Base-by-base conservation (phyloP, 2,329 filamentous ascomycete species). In the Rhinocladiella mackenziei region DNA sequence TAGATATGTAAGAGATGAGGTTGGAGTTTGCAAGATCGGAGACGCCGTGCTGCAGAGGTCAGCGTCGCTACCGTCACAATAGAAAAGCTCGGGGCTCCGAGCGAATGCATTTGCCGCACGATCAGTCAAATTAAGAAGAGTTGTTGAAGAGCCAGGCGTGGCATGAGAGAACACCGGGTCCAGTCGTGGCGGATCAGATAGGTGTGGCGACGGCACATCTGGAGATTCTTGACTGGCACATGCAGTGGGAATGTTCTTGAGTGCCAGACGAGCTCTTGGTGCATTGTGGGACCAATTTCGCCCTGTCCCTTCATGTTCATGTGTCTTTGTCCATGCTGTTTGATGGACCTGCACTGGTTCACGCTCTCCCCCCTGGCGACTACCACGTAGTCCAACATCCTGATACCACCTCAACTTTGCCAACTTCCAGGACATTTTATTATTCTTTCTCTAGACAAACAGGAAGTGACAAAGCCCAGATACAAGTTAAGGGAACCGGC, bases 391-490 rank as follows among this genome's bases (percentile, higher is more conserved):
- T 9, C 51, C 51, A 9, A 48, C 38, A 32, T 48, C 48, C 20
- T 53, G 48, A 39, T 48, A 48, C 51, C 51, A 53, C 35, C 51
- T 44, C 33, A 53, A 23, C 23, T 53, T 48, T 17, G 48, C 51
- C 17, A 53, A 23, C 35, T 53, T 53, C 51, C 51, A 53, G 14
- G 51, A 50, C 51, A 53, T 53, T 3, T 7, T 31, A 26, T 26
- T 26, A 11, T 11, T 7, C 7, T 26, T 26, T 17, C 13, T 5
- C 26, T 7, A 25, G n/a, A n/a, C n/a, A n/a, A n/a, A n/a, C n/a
- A n/a, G n/a, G n/a, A n/a, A n/a, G n/a, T n/a, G n/a, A n/a, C n/a
- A n/a, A n/a, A n/a, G n/a, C n/a, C n/a, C n/a, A n/a, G n/a, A n/a
- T n/a, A n/a, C n/a, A n/a, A n/a, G n/a, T n/a, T n/a, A n/a, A n/a